phyloP scores from a whole-genome alignment of 176 grass and related monocot species.

The Raddia guianensis region DNA sequence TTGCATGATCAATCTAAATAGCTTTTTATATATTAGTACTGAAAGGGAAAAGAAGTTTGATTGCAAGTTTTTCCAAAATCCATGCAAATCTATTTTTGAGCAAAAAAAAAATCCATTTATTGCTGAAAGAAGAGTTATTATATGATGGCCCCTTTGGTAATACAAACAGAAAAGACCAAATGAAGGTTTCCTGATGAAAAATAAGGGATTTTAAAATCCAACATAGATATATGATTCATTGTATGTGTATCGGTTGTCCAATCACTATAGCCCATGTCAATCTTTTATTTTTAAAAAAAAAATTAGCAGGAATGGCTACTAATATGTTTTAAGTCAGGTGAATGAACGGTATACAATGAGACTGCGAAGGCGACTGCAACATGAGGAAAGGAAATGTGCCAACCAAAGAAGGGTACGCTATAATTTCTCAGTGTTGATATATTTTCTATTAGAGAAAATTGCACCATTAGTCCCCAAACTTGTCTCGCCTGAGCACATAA shows the following conservation, averaged over 20 bases:
- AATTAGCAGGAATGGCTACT: slow-evolving; percentile 21
- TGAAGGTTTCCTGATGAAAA: neutral
- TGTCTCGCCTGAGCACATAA: too few species aligned
- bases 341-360: slow-evolving; percentile 74
- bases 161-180: neutral
- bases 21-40: too few species aligned
- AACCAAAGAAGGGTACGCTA: slow-evolving; percentile 76
- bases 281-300: slow-evolving; percentile 11
- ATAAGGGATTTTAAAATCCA: neutral
- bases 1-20: too few species aligned
- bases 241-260: neutral
- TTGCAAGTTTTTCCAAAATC: too few species aligned
- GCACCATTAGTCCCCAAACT: too few species aligned
- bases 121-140: neutral
- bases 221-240: neutral
- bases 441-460: neutral
- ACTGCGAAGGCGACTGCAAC: slow-evolving; percentile 61
- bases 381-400: slow-evolving; percentile 78
- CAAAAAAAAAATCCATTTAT: too few species aligned
- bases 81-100: too few species aligned
- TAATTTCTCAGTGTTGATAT: neutral
- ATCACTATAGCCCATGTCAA: neutral
- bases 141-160: neutral
- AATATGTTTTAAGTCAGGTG: slow-evolving; percentile 56
- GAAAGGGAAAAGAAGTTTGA: too few species aligned